Conservation (phyloP, 805 yeast species). For the Ogataea henricii region DNA sequence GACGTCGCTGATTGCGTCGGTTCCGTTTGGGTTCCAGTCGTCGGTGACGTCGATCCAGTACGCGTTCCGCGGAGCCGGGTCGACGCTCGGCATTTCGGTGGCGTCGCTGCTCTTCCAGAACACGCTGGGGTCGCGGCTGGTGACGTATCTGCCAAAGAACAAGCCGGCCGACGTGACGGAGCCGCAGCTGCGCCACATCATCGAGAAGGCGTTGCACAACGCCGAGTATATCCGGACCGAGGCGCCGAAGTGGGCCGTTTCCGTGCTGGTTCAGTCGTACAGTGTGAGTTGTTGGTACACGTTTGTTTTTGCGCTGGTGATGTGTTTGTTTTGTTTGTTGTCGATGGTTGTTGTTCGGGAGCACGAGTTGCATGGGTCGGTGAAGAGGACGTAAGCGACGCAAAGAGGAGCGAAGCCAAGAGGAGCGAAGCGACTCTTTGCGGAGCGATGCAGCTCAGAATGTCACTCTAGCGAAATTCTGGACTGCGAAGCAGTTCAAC, state of each 20-base stretch:
- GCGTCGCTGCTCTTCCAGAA: slow-evolving; percentile 65
- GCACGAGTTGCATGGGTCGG: slow-evolving; percentile 54
- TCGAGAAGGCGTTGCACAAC: slow-evolving; percentile 54
- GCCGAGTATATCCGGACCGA: slow-evolving; percentile 51
- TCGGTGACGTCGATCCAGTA: slow-evolving; percentile 68
- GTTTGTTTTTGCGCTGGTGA: slow-evolving; percentile 45
- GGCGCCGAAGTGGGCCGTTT: slow-evolving; percentile 55
- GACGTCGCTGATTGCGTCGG: slow-evolving; percentile 70
- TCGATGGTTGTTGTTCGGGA: slow-evolving; percentile 14
- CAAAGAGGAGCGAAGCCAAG: not conserved
- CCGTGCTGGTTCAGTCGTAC: slow-evolving; percentile 52
- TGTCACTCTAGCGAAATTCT: no score
- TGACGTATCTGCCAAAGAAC: slow-evolving; percentile 33
- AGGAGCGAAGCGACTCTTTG: no score
- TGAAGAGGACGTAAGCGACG: slow-evolving; percentile 39
- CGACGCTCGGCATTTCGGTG: slow-evolving; percentile 63
- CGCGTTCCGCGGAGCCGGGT: slow-evolving; percentile 66
- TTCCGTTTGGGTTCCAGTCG: slow-evolving; percentile 65
- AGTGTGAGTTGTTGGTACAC: slow-evolving; percentile 54
- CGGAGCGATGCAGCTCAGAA: no score
- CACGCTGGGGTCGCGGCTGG: slow-evolving; percentile 37
- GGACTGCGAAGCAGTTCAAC: no score
- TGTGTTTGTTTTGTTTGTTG: slow-evolving; percentile 29
- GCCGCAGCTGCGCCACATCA: slow-evolving; percentile 43
- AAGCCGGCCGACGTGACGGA: slow-evolving; percentile 40